Conservation (phyloP, 2,329 filamentous ascomycete genomes). For the Lachnellula occidentalis region DNA sequence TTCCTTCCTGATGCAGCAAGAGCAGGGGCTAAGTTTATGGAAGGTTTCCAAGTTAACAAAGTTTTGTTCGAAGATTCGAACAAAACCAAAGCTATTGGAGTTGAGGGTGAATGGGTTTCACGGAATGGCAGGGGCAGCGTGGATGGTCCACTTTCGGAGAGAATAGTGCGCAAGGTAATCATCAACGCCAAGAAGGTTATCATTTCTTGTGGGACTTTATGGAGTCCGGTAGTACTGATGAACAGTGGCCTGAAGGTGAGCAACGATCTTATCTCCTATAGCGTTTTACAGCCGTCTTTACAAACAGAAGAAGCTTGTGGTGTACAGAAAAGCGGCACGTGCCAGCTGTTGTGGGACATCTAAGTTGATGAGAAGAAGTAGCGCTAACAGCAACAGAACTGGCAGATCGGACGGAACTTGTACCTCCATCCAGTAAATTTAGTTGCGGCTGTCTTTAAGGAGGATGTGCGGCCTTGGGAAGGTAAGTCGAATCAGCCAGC, state of each 20-base stretch:
- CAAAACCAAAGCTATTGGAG: constrained; percentile 55
- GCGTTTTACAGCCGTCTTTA: too few relatives aligned
- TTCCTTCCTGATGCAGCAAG: constrained; percentile 76
- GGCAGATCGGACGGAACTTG: constrained; percentile 75
- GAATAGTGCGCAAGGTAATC: constrained; percentile 54
- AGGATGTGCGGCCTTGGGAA: constrained; percentile 67
- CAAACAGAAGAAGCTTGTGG: too few relatives aligned
- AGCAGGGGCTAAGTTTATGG: constrained; percentile 74
- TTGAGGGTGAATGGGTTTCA: constrained; percentile 70
- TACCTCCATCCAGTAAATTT: constrained; percentile 70
- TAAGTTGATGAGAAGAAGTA: too few relatives aligned
- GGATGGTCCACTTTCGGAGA: constrained; percentile 42
- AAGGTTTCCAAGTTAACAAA: constrained; percentile 69
- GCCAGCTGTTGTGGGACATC: too few relatives aligned
- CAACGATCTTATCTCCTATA: neutral
- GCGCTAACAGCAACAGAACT: constrained; percentile 44
- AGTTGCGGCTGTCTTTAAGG: constrained; percentile 57
- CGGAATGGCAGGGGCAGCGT: constrained; percentile 58
- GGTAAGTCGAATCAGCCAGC: constrained; percentile 12
- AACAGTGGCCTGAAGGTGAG: constrained; percentile 68
- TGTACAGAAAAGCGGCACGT: too few relatives aligned
- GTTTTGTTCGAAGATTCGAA: constrained; percentile 59
- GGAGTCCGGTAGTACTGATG: constrained; percentile 69
- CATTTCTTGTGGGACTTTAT: constrained; percentile 69
- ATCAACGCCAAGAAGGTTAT: constrained; percentile 78